These are phyloP conservation scores for Umbelopsis ramanniana DNA, from an alignment of 192 early-diverging fungal species.

Conservation along the genomic window DNA sequence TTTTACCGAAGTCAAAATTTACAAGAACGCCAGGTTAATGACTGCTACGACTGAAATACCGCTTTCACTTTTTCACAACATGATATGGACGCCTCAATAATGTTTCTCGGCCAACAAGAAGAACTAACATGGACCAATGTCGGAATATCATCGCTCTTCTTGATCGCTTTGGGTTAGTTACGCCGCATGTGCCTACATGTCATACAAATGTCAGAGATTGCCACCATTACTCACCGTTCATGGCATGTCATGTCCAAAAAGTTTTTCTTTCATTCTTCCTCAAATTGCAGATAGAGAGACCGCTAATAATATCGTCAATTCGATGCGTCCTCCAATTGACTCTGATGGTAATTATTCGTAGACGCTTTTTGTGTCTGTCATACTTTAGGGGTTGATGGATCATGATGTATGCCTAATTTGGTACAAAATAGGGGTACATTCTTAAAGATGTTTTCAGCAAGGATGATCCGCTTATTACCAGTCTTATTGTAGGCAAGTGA, in stretches of 20 bases:
- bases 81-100: slow-evolving; percentile 2
- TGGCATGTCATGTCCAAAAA: background rate
- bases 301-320: slow-evolving; percentile 67
- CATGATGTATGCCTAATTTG: slow-evolving; percentile 1
- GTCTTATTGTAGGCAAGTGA: slow-evolving; percentile 61
- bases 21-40: no score
- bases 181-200: background rate
- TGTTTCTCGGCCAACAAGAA: background rate
- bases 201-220: background rate
- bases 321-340: slow-evolving; percentile 81
- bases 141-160: slow-evolving; percentile 2
- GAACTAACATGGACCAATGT: background rate
- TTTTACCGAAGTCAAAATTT: no score
- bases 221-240: background rate
- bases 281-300: slow-evolving; percentile 67
- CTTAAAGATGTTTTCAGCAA: slow-evolving; percentile 70
- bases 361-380: background rate
- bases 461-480: slow-evolving; percentile 60
- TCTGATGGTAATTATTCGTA: slow-evolving; percentile 59
- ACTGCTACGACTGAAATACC: no score
- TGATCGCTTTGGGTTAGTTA: background rate
- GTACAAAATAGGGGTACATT: slow-evolving; percentile 55
- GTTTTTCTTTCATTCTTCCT: slow-evolving; percentile 36
- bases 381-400: background rate
- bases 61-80: background rate